phyloP scores from a whole-genome alignment of 2,329 filamentous ascomycete species.

The Trichoderma atroviride region DNA sequence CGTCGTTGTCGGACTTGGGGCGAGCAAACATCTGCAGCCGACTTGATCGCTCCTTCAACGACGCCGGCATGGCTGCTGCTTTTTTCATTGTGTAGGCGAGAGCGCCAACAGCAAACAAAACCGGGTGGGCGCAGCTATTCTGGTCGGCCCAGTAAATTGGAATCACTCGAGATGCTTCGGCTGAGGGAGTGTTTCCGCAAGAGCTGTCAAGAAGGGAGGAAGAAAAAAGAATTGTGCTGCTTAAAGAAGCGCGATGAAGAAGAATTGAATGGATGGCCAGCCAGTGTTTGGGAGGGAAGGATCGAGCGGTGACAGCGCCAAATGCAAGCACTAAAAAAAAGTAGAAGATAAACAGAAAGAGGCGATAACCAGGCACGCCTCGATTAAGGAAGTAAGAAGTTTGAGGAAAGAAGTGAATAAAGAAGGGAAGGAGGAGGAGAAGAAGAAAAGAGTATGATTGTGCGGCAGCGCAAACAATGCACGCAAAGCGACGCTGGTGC shows the following conservation, averaged over 20 bases:
- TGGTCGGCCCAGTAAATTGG: not conserved
- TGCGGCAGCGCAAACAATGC: not conserved
- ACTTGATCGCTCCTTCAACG: constrained; percentile 38
- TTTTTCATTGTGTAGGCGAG: not conserved
- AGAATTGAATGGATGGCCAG: constrained; percentile 2
- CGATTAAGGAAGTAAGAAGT: not conserved
- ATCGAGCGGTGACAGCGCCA: constrained; percentile 14
- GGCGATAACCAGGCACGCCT: not conserved
- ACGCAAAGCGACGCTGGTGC: not conserved
- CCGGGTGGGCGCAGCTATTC: not conserved
- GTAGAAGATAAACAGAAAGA: not conserved
- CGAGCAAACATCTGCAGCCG: constrained; percentile 40
- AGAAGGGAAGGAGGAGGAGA: not conserved
- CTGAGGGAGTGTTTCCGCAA: not conserved
- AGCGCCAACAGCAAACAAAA: not conserved
- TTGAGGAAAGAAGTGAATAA: not conserved
- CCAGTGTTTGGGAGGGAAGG: constrained; percentile 8
- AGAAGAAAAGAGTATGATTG: not conserved
- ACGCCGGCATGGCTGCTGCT: constrained; percentile 35
- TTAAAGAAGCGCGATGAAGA: constrained; percentile 14
- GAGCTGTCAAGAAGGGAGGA: not conserved
- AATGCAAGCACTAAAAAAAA: not conserved
- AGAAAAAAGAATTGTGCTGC: not conserved
- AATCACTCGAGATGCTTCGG: not conserved
- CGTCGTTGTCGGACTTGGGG: constrained; percentile 32